These are phyloP conservation scores for Arthrinium puccinioides DNA, from an alignment of 2,329 filamentous ascomycete species.

Conservation along the genomic window DNA sequence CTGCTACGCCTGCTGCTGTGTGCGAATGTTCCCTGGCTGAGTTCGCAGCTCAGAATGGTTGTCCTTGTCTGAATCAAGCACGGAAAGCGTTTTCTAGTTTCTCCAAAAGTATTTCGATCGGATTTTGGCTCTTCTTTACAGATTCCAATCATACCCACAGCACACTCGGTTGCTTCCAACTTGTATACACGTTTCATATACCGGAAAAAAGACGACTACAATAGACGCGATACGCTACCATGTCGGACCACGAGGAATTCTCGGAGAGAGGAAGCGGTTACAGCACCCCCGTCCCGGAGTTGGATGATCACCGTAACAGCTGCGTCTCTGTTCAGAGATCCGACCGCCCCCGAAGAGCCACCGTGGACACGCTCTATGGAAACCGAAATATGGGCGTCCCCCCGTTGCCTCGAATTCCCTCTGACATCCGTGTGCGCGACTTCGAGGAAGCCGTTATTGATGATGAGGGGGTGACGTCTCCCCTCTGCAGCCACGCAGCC, in stretches of 20 bases:
- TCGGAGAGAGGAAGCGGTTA: conserved; percentile 53
- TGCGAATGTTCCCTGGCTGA: conserved; percentile 18
- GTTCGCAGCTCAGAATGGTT: conserved; percentile 19
- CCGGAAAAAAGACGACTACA: conserved; percentile 3
- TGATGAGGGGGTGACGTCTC: conserved; percentile 53
- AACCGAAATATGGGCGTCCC: conserved; percentile 35
- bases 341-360: conserved; percentile 60
- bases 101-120: no score
- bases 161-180: no score
- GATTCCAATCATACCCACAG: no score
- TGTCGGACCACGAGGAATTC: conserved; percentile 62
- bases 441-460: conserved; percentile 83
- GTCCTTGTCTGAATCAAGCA: conserved; percentile 23
- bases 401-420: conserved; percentile 30
- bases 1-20: conserved; percentile 25
- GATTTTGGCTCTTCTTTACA: no score
- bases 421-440: conserved; percentile 54
- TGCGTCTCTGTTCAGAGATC: conserved; percentile 50
- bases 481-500: conserved; percentile 35
- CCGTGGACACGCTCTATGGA: conserved; percentile 63
- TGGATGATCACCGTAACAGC: conserved; percentile 82
- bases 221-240: conserved; percentile 38
- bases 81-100: conserved; percentile 20
- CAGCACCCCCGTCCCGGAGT: conserved; percentile 67
- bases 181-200: no score